Percentiles rank a stretch among this genome's conserved stretches.
phyloP scores from a whole-genome alignment of 2,329 filamentous ascomycete species.

The Emergomyces orientalis region DNA sequence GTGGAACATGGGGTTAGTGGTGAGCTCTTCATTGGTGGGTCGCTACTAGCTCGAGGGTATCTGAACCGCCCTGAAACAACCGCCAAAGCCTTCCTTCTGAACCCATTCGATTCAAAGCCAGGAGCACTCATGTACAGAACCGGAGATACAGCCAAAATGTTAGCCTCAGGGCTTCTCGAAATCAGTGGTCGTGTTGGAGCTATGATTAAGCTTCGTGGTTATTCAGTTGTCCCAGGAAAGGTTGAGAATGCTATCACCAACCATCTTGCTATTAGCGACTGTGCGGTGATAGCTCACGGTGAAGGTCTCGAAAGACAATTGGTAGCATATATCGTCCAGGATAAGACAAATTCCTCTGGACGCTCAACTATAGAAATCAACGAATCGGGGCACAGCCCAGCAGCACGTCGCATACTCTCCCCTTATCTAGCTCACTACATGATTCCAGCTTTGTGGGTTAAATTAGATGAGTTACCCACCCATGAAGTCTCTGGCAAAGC shows the following conservation, averaged over 20 bases:
- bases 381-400: conserved; percentile 60
- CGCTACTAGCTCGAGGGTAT: conserved; percentile 64
- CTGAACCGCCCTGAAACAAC: conserved; percentile 72
- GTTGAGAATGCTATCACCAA: conserved; percentile 64
- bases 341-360: conserved; percentile 46
- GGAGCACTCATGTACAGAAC: conserved; percentile 65
- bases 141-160: conserved; percentile 59
- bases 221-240: conserved; percentile 67
- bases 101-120: conserved; percentile 52
- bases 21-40: conserved; percentile 68
- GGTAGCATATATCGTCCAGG: conserved; percentile 65
- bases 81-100: conserved; percentile 57
- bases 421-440: conserved; percentile 69
- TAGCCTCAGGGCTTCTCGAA: conserved; percentile 59
- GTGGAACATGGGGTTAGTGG: conserved; percentile 56
- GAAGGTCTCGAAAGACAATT: conserved; percentile 67
- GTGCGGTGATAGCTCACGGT: conserved; percentile 63
- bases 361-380: conserved; percentile 58
- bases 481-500: conserved; percentile 72
- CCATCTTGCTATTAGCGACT: conserved; percentile 60
- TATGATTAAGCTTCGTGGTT: conserved; percentile 74
- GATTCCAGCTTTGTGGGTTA: conserved; percentile 70
- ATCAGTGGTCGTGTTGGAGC: conserved; percentile 67
- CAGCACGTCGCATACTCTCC: conserved; percentile 55
- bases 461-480: conserved; percentile 60